phyloP scores from a whole-genome alignment of 345 rosid genomes.

The Luvunga scandens region DNA sequence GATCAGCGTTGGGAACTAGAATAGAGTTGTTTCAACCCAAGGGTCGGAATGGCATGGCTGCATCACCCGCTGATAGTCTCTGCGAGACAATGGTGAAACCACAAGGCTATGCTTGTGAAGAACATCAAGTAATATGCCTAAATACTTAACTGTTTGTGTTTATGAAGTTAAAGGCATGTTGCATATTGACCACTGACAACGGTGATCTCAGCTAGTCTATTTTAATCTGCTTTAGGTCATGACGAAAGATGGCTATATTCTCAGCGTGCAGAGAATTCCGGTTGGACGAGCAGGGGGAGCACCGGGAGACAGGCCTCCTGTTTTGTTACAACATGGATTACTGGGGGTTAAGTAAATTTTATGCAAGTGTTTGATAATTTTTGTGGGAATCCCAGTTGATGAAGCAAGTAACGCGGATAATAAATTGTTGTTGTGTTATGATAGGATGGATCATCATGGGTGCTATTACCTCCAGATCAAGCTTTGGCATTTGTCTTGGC shows the following conservation, averaged over 20 bases:
- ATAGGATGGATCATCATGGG: slow-evolving; percentile 48
- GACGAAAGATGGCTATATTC: slow-evolving; percentile 53
- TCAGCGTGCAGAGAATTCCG: slow-evolving; percentile 54
- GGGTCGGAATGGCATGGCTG: background rate
- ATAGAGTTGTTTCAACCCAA: background rate
- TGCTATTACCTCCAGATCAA: slow-evolving; percentile 36
- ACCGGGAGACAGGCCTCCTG: slow-evolving; percentile 29
- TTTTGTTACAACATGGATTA: slow-evolving; percentile 56
- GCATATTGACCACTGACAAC: background rate
- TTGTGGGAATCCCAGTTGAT: background rate
- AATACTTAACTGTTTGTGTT: background rate
- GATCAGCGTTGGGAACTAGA: slow-evolving; percentile 21
- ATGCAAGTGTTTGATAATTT: background rate
- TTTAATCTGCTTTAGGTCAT: slow-evolving; percentile 40
- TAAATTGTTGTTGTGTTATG: background rate
- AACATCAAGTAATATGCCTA: slow-evolving; percentile 22
- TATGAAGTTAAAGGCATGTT: background rate
- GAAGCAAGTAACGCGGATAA: background rate
- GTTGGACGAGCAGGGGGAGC: slow-evolving; percentile 29
- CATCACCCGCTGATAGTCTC: slow-evolving; percentile 14
- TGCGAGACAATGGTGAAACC: slow-evolving; percentile 30
- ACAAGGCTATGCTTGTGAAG: slow-evolving; percentile 38
- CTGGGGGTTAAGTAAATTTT: slow-evolving; percentile 29
- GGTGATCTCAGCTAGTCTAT: background rate
- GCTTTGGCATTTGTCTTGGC: slow-evolving; percentile 45